Conservation (phyloP, 768 basidiomycete genomes). For the Megacollybia marginata region DNA sequence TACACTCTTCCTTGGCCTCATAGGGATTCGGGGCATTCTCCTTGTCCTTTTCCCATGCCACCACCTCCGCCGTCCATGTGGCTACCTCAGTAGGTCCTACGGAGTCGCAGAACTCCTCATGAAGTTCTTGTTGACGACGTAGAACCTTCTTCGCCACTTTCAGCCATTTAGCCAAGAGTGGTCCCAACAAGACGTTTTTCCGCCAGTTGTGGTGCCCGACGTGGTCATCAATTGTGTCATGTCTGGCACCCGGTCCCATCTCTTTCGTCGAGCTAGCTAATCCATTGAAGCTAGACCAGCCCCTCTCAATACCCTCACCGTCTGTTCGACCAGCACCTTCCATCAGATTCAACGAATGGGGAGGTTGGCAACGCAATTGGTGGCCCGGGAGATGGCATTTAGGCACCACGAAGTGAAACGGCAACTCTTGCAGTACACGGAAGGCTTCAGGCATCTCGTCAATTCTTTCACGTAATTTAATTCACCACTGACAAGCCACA, state of each 20-base stretch:
- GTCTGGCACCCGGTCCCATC: slow-evolving; percentile 15
- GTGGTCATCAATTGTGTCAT: neutral
- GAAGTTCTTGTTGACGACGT: too few species aligned
- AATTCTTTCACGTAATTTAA: neutral
- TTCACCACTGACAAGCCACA: slow-evolving; percentile 13
- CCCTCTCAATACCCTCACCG: slow-evolving; percentile 20
- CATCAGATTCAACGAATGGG: neutral
- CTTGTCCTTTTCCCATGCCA: too few species aligned
- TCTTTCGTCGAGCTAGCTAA: slow-evolving; percentile 15
- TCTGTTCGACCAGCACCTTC: slow-evolving; percentile 11
- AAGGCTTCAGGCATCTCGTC: neutral
- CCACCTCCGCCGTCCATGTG: too few species aligned
- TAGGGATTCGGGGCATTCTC: too few species aligned
- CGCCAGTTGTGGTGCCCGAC: too few species aligned
- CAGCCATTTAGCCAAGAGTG: too few species aligned
- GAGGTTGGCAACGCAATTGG: neutral
- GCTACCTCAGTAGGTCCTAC: too few species aligned
- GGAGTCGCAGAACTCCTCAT: too few species aligned
- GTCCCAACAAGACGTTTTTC: too few species aligned
- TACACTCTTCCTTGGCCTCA: too few species aligned
- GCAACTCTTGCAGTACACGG: neutral
- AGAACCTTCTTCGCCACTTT: too few species aligned
- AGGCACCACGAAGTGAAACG: neutral
- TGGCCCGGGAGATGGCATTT: neutral
- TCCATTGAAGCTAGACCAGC: slow-evolving; percentile 17